Evolutionary conservation across 306 rosid species (phyloP).

Genomic region (Prunus fruticosa): DNA sequence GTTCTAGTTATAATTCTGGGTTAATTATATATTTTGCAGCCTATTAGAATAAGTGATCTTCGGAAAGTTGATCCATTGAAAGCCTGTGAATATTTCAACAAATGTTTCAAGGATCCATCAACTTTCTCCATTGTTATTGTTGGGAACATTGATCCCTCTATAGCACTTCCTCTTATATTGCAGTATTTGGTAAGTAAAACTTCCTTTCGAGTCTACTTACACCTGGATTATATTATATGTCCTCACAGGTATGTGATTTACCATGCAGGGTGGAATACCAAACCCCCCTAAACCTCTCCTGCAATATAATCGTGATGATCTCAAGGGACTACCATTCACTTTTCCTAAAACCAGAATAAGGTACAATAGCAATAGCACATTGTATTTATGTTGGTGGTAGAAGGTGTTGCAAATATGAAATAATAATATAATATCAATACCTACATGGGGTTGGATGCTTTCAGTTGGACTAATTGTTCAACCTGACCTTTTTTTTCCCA

Average conservation of each 20-base stretch:
- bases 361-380: constrained; percentile 31
- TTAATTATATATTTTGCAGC: constrained; percentile 51
- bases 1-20: constrained; percentile 25
- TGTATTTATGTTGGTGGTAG: not conserved
- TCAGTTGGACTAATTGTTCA: not conserved
- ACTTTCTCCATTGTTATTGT: constrained; percentile 81
- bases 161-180: constrained; percentile 85
- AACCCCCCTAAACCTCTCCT: constrained; percentile 72
- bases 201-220: constrained; percentile 20
- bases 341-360: constrained; percentile 62
- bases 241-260: constrained; percentile 28
- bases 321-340: constrained; percentile 83
- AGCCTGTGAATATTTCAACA: constrained; percentile 95
- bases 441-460: not conserved
- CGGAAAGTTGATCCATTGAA: constrained; percentile 76
- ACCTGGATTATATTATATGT: constrained; percentile 14
- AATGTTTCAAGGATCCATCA: constrained; percentile 92
- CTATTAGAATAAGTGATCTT: constrained; percentile 72
- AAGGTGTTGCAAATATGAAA: constrained; percentile 1
- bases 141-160: constrained; percentile 77
- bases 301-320: constrained; percentile 75
- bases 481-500: not conserved
- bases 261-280: constrained; percentile 87
- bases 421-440: not conserved
- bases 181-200: constrained; percentile 75